Evolutionary conservation across 1,139 yeast species (phyloP).

Genomic region (Geotrichum klebahnii): DNA sequence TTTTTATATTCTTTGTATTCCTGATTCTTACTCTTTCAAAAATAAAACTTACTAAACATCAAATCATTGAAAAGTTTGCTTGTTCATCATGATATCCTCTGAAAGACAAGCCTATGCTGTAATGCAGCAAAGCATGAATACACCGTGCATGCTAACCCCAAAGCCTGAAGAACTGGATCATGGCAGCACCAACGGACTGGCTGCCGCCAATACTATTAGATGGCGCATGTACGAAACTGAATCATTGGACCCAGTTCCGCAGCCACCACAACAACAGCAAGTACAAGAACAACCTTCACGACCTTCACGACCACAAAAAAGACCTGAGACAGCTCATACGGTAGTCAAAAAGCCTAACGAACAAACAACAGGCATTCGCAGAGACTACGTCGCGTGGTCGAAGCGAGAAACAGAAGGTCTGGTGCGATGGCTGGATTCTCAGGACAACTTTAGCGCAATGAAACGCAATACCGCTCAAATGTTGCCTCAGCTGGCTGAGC

Average conservation of each 20-base stretch:
- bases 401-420: conserved; percentile 19
- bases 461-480: conserved; percentile 16
- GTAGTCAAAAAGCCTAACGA: background rate
- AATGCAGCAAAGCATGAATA: background rate
- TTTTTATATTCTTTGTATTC: background rate
- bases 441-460: conserved; percentile 16
- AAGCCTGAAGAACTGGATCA: background rate
- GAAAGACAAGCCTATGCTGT: background rate
- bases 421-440: conserved; percentile 16
- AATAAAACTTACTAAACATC: too few species aligned
- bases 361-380: conserved; percentile 7
- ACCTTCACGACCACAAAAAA: too few species aligned
- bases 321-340: too few species aligned
- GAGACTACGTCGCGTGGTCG: conserved; percentile 20
- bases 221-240: background rate
- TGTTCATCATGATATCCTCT: conserved; percentile 1
- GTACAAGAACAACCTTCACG: too few species aligned
- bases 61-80: too few species aligned
- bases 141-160: background rate
- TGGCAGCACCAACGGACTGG: background rate
- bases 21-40: background rate
- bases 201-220: too few species aligned
- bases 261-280: background rate
- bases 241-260: background rate
- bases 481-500: conserved; percentile 15